phyloP scores from a whole-genome alignment of 768 basidiomycete species.

The Rickenella mellea region DNA sequence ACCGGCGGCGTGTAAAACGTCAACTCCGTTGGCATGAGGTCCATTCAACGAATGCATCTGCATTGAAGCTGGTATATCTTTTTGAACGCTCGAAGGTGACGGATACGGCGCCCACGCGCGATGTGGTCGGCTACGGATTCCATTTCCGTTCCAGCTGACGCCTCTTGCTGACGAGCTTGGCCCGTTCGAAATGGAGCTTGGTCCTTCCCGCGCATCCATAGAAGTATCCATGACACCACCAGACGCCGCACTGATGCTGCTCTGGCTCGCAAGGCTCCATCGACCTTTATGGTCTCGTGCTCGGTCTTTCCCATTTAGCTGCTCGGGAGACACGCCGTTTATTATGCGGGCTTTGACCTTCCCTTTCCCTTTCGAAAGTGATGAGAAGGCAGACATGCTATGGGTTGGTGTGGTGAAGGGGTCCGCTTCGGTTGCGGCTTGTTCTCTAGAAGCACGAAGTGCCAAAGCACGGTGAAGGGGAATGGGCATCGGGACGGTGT shows the following conservation, averaged over 20 bases:
- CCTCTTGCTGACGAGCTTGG: not conserved
- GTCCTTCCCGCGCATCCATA: not conserved
- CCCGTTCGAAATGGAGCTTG: not conserved
- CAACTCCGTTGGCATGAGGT: not conserved
- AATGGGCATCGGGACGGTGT: slow-evolving; percentile 58
- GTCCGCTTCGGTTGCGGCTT: slow-evolving; percentile 15
- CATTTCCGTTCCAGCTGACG: not conserved
- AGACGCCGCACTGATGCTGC: too few relatives aligned
- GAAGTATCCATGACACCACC: too few relatives aligned
- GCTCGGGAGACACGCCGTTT: slow-evolving; percentile 21
- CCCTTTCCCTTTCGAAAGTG: slow-evolving; percentile 20
- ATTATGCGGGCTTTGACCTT: slow-evolving; percentile 27
- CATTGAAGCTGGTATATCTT: not conserved
- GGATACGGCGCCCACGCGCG: not conserved
- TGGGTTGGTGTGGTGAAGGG: slow-evolving; percentile 14
- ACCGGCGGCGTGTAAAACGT: not conserved
- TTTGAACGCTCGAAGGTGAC: not conserved
- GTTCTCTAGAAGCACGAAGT: slow-evolving; percentile 43
- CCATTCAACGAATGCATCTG: not conserved
- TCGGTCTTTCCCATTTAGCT: slow-evolving; percentile 13
- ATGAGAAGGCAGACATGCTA: slow-evolving; percentile 9
- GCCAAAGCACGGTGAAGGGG: slow-evolving; percentile 51
- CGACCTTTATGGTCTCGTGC: too few relatives aligned
- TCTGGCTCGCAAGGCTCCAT: too few relatives aligned
- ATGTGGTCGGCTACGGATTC: not conserved